A percentile compares a stretch with the other conserved stretches of the same genome.
Conservation (phyloP, 1,284 basidiomycete species). For the Heimioporus retisporus region DNA sequence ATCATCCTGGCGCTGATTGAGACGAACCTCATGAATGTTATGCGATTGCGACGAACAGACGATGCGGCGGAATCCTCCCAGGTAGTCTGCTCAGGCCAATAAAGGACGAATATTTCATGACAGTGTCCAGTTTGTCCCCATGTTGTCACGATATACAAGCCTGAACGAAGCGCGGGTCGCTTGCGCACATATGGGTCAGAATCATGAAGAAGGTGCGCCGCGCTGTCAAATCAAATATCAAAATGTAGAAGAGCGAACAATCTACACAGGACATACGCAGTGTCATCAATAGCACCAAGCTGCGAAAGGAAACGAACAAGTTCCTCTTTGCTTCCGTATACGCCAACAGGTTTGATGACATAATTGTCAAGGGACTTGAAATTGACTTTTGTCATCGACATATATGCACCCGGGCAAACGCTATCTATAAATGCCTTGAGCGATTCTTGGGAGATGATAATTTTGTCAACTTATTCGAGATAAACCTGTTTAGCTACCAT, state of each 20-base stretch:
- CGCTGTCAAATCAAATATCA: constrained; percentile 10
- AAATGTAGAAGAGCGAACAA: too few relatives aligned
- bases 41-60: constrained; percentile 59
- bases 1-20: not conserved
- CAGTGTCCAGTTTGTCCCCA: constrained; percentile 20
- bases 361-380: constrained; percentile 61
- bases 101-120: constrained; percentile 55
- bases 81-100: constrained; percentile 71
- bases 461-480: constrained; percentile 60
- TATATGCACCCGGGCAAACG: constrained; percentile 58
- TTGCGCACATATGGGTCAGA: constrained; percentile 23
- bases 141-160: constrained; percentile 53
- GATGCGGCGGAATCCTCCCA: constrained; percentile 64
- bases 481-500: not conserved
- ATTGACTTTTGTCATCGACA: constrained; percentile 62
- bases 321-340: constrained; percentile 63
- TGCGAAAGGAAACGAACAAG: constrained; percentile 57
- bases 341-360: constrained; percentile 57
- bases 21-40: constrained; percentile 68
- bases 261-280: constrained; percentile 42
- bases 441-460: constrained; percentile 64
- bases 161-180: constrained; percentile 55
- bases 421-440: constrained; percentile 57
- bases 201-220: constrained; percentile 20
- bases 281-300: constrained; percentile 46